Base-by-base conservation (phyloP, 1,284 basidiomycete species). In the Wolfiporia cocos region DNA sequence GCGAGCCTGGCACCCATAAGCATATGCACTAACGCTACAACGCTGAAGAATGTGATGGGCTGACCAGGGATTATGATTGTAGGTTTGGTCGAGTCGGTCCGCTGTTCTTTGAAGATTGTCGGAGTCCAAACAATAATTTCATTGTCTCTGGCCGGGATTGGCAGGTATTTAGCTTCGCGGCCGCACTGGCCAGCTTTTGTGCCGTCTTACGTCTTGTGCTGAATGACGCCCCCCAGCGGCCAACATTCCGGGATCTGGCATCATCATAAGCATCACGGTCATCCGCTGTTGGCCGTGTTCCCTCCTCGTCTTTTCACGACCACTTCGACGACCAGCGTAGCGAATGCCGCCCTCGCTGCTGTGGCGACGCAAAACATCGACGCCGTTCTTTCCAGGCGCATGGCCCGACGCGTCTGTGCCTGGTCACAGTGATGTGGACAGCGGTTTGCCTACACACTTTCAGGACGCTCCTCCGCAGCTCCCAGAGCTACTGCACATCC, bases 61-160 rank as follows among this genome's bases (percentile, higher is more conserved):
- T 9, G 7, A 73, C 78, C 76, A 43, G 78, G 78, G 14, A 79
- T 72, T 17, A 76, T 61, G 34, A 81, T 76, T 0, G 73, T 74
- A 0, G 76, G 71, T 6, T 59, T 51, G 1, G 34, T 12, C 42
- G 48, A 34, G 44, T 69, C 65, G 12, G 63, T 49, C 76, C 76
- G n/a, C n/a, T n/a, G n/a, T n/a, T 33, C 31, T 33, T 9, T 17
- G 15, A 7, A 34, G 32, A 34, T 34, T 18, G 32, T 10, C 28
- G 28, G 9, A 9, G 28, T n/a, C 28, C 28, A 29, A n/a, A 7
- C 7, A 17, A 7, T 34, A 34, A 34, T 7, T 9, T 18, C 32
- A 29, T 18, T 19, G 22, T 17, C 26, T 15, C 17, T 7, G 7
- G 19, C 43, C 39, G n/a, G 18, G 14, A 44, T 41, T 24, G 43